These are phyloP conservation scores for Sugiyamaella valdiviana DNA, from an alignment of 805 yeast species.

Conservation along the genomic window DNA sequence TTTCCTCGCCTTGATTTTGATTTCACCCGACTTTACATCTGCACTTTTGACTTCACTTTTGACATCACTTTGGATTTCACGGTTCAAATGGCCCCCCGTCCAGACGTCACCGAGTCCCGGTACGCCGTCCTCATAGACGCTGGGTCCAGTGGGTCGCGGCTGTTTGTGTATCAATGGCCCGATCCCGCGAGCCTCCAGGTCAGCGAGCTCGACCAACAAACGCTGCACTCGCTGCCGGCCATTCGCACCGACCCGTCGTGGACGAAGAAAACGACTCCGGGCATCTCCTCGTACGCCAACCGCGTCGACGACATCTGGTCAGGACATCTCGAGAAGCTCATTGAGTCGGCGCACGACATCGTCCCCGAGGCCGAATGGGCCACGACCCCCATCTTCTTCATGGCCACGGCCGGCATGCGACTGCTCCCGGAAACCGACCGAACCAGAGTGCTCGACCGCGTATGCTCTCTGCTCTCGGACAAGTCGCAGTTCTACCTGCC, in stretches of 20 bases:
- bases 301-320: slow-evolving; percentile 56
- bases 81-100: slow-evolving; percentile 24
- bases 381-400: slow-evolving; percentile 80
- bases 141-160: slow-evolving; percentile 91
- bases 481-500: slow-evolving; percentile 52
- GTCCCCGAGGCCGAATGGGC: slow-evolving; percentile 57
- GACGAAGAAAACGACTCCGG: slow-evolving; percentile 73
- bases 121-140: slow-evolving; percentile 92
- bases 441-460: slow-evolving; percentile 46
- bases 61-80: no score
- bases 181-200: slow-evolving; percentile 35
- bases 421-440: slow-evolving; percentile 53
- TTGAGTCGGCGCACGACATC: slow-evolving; percentile 60
- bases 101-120: slow-evolving; percentile 32
- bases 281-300: slow-evolving; percentile 64
- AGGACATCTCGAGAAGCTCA: slow-evolving; percentile 58
- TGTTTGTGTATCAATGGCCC: slow-evolving; percentile 78
- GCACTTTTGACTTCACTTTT: not conserved
- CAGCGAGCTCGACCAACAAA: slow-evolving; percentile 30
- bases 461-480: slow-evolving; percentile 52
- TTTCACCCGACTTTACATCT: not conserved
- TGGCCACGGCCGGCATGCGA: slow-evolving; percentile 97
- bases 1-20: no score
- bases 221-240: slow-evolving; percentile 57
- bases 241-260: slow-evolving; percentile 59